A percentile compares a stretch with the other conserved stretches of the same genome.
Evolutionary conservation across 2,329 filamentous ascomycete genomes (phyloP).

Genomic region (Sarocladium kiliense): DNA sequence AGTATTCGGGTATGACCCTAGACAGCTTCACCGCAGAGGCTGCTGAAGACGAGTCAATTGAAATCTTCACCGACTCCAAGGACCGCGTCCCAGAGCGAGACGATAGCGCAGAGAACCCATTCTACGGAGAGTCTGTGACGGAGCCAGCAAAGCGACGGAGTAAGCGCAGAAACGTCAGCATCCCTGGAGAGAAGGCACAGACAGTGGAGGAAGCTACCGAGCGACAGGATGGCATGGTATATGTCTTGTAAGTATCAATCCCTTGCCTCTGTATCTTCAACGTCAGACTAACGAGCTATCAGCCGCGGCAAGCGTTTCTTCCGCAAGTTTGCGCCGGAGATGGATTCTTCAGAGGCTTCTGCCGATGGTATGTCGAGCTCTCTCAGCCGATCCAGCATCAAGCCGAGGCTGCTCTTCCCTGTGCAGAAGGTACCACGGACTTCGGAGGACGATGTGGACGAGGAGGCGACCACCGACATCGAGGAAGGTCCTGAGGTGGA

Average conservation of each 20-base stretch:
- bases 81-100: conserved; percentile 70
- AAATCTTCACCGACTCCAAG: conserved; percentile 74
- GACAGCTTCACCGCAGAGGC: conserved; percentile 55
- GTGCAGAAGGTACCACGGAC: conserved; percentile 36
- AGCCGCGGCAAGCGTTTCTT: conserved; percentile 79
- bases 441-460: conserved; percentile 36
- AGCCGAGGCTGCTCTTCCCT: conserved; percentile 68
- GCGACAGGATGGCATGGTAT: conserved; percentile 69
- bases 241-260: conserved; percentile 63
- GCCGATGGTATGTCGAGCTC: conserved; percentile 45
- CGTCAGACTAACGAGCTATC: conserved; percentile 19
- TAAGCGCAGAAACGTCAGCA: conserved; percentile 49
- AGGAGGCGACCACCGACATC: conserved; percentile 55
- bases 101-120: conserved; percentile 65
- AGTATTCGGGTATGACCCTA: conserved; percentile 48
- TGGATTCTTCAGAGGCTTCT: conserved; percentile 28
- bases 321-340: conserved; percentile 30
- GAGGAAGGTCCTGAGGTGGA: conserved; percentile 41
- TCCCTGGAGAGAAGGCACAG: conserved; percentile 53
- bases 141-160: conserved; percentile 44
- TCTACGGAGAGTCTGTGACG: conserved; percentile 47
- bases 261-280: conserved; percentile 3
- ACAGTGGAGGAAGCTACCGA: conserved; percentile 57
- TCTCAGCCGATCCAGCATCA: conserved; percentile 63
- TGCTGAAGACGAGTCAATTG: conserved; percentile 50